Evolutionary conservation across 345 rosid species (phyloP).

Genomic region (Gossypium arboreum): DNA sequence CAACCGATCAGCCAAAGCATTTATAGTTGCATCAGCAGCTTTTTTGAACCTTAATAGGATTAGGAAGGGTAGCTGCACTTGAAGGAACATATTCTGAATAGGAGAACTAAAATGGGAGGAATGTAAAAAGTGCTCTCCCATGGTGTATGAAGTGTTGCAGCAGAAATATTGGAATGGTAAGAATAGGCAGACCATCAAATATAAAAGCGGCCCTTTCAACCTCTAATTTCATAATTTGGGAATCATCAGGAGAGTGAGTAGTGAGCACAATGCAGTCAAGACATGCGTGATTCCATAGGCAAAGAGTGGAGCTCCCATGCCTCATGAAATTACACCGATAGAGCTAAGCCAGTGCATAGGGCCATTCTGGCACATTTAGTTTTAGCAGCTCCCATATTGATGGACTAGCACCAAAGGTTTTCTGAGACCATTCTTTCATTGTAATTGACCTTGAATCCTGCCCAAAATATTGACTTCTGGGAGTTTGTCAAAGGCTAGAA

Average conservation of each 20-base stretch:
- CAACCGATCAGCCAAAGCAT: slow-evolving; percentile 71
- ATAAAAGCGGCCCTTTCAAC: slow-evolving; percentile 40
- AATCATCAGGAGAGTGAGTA: slow-evolving; percentile 37
- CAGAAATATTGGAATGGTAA: slow-evolving; percentile 56
- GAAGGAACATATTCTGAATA: background rate
- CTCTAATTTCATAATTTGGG: slow-evolving; percentile 36
- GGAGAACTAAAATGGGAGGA: background rate
- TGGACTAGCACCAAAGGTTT: slow-evolving; percentile 17
- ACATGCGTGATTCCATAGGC: slow-evolving; percentile 64
- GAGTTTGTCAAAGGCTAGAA: slow-evolving; percentile 38
- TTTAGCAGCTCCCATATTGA: slow-evolving; percentile 59
- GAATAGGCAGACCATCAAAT: slow-evolving; percentile 40
- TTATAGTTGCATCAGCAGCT: slow-evolving; percentile 73
- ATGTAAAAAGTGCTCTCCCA: slow-evolving; percentile 53
- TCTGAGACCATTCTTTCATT: slow-evolving; percentile 8
- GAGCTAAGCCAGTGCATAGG: slow-evolving; percentile 72
- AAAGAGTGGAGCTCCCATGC: slow-evolving; percentile 46
- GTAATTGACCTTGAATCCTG: slow-evolving; percentile 9
- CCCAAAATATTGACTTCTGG: slow-evolving; percentile 21
- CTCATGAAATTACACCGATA: slow-evolving; percentile 52
- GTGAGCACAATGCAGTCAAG: slow-evolving; percentile 39
- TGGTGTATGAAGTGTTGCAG: slow-evolving; percentile 70
- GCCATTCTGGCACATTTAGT: slow-evolving; percentile 80
- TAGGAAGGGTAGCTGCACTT: slow-evolving; percentile 63
- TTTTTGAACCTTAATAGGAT: background rate